Evolutionary conservation across 352 stramenopile genomes (phyloP), one percentile per base, ranked within the genome.

Genomic region (Phytophthora tubulina): DNA sequence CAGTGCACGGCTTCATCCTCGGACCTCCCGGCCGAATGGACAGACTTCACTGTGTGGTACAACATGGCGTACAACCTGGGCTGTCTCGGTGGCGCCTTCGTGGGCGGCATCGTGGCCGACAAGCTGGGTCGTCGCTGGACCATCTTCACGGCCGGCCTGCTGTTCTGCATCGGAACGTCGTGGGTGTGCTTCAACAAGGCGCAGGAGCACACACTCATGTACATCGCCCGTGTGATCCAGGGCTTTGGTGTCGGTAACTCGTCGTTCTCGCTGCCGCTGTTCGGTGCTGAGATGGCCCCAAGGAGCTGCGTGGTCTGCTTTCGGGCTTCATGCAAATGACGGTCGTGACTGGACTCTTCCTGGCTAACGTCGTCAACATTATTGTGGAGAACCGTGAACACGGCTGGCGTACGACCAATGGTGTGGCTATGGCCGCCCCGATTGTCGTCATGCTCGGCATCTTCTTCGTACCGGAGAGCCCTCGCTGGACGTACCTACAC

Each of bases 1-100:
- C 39, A 45, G 39, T 45, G 39, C 10, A 45, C 39, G 39, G 39
- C 72, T 58, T 72, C 52, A 27, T 62, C 61, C 2, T 66, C 45
- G 17, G 42, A 50, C 6, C 14, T 50, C 14, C 36, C 33, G 51
- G 39, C 39, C 39, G 39, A 45, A 4, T 45, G 39, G 39, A 45
- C 39, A 4, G 9, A 17, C 39, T 45, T 45, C 39, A 45, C 39
- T 10, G 39, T 45, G 39, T 45, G 39, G 39, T 45, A 45, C 39
- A 45, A 45, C 39, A 45, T 45, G 39, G 39, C 39, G 39, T 45
- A 45, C 39, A 45, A 45, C 39, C 39, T 45, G 2, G 39, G 39
- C 6, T 45, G 39, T 45, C 39, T 45, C 2, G 39, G 39, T 14
- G 39, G 39, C n/a, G 39, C 39, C 39, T 45, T 45, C 39, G 39